Evolutionary conservation across 2,329 filamentous ascomycete species (phyloP).

Genomic region (Alternaria arbusti): DNA sequence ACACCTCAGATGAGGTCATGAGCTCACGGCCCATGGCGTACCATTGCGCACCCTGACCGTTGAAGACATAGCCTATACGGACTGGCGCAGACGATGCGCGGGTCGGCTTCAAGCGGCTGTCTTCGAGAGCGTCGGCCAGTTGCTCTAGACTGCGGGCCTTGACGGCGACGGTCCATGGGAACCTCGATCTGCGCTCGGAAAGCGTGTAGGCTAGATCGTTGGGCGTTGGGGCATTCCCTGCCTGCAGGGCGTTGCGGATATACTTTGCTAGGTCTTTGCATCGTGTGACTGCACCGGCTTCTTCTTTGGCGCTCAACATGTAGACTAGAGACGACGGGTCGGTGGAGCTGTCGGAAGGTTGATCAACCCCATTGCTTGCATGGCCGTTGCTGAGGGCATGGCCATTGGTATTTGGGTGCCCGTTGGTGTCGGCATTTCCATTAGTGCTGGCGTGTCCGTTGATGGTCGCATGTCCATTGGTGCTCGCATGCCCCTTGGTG

Average conservation of each 20-base stretch:
- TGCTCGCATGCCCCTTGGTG: neutral
- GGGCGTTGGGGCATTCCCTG: neutral
- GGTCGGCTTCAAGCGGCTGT: neutral
- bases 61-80: neutral
- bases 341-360: neutral
- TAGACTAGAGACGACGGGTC: neutral
- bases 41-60: constrained; percentile 4
- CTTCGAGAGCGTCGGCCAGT: neutral
- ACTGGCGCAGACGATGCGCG: neutral
- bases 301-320: neutral
- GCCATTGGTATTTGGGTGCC: neutral
- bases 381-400: neutral
- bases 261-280: constrained; percentile 1
- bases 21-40: constrained; percentile 4
- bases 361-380: neutral
- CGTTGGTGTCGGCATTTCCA: neutral
- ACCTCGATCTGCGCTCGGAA: constrained; percentile 2
- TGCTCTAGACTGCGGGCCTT: neutral
- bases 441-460: neutral
- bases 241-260: neutral
- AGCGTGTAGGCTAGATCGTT: constrained; percentile 21
- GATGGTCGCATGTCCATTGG: neutral
- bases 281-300: neutral
- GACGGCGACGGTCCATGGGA: neutral
- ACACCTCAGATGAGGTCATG: neutral